Evolutionary conservation across 2,329 filamentous ascomycete species (phyloP), one percentile per base, ranked within the genome.

Genomic region (Mycocentrospora acerina): DNA sequence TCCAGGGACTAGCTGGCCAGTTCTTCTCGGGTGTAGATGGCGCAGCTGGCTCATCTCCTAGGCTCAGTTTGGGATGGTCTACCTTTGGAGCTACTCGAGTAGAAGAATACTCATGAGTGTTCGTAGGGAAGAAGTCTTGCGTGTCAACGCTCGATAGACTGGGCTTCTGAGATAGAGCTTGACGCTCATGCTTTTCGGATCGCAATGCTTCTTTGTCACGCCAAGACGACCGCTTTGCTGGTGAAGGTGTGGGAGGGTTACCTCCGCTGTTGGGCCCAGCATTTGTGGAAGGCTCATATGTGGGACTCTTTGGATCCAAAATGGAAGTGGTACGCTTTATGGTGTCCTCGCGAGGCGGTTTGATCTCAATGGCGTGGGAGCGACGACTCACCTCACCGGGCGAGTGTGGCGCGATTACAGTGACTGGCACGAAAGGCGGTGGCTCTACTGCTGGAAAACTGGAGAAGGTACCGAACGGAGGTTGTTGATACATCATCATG

Each of bases 291-390:
- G 67, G 67, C 42, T 69, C 62, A 29, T 69, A 70, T 3, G 64
- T 68, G 7, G 67, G 67, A 19, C 64, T 69, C 48, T 66, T 66
- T 7, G 67, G 67, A 27, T 70, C 60, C n/a, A 70, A 45, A 14
- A 41, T 46, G 10, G 64, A 66, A 8, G 43, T 29, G 9, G 25
- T 13, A 17, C 42, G 52, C 39, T 60, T 57, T 45, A 54, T 64
- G 6, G 35, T 40, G 5, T 59, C 53, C 24, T 57, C 56, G 9
- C 46, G 56, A 6, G 66, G 67, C n/a, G 60, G 57, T 34, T 68
- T 69, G 57, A 70, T 70, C 46, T 66, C 62, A 14, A 70, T 56
- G 15, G 67, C 67, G 38, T 65, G 63, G 12, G 67, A 70, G 13
- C 67, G 66, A 34, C 67, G 66, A 26, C 53, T 60, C 14, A 55